A percentile compares a stretch with the other conserved stretches of the same genome.
Evolutionary conservation across 257 asterid species (phyloP).

Genomic region (Striga asiatica): DNA sequence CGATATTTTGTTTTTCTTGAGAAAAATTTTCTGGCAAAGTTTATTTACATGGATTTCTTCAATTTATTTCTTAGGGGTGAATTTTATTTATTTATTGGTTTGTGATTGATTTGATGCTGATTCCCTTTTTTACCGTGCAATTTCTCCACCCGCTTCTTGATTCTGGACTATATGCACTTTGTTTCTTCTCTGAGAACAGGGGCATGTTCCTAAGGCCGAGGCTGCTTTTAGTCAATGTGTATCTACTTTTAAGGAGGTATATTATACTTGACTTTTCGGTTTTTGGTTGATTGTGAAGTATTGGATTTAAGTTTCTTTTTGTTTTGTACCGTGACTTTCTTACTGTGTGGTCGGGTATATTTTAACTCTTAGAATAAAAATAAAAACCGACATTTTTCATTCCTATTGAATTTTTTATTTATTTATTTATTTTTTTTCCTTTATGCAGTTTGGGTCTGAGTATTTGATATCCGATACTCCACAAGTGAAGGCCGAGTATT

Average conservation of each 20-base stretch:
- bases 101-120: not conserved
- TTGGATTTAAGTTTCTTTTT: not conserved
- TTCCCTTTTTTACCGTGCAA: not conserved
- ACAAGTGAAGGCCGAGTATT: slow-evolving; percentile 57
- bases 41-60: too few relatives aligned
- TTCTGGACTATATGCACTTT: slow-evolving; percentile 4
- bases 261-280: slow-evolving; percentile 7
- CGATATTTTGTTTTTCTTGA: too few relatives aligned
- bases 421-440: too few relatives aligned
- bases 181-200: slow-evolving; percentile 30
- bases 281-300: too few relatives aligned
- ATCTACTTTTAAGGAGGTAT: slow-evolving; percentile 66
- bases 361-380: not conserved
- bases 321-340: not conserved
- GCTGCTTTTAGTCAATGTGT: slow-evolving; percentile 51
- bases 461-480: slow-evolving; percentile 24
- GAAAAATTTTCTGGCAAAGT: too few relatives aligned
- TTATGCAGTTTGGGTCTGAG: slow-evolving; percentile 47
- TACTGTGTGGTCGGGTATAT: not conserved
- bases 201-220: slow-evolving; percentile 26
- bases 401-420: not conserved
- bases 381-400: not conserved
- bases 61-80: too few relatives aligned
- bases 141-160: not conserved
- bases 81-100: not conserved